phyloP scores from a whole-genome alignment of 495 filamentous ascomycete genomes.

The Annulohypoxylon maeteangense region DNA sequence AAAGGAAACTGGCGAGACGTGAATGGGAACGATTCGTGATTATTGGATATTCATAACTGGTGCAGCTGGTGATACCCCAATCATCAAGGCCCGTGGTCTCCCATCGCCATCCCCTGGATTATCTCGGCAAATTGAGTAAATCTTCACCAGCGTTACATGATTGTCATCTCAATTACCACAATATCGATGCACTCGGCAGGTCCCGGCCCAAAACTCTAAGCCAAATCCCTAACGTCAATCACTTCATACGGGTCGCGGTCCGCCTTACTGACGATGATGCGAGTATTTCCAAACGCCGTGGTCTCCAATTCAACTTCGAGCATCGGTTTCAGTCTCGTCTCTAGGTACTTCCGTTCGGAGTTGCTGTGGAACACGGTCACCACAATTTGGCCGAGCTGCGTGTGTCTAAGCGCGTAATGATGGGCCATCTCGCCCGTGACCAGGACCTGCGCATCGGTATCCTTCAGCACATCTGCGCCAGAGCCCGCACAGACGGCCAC shows the following conservation, averaged over 20 bases:
- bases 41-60: background rate
- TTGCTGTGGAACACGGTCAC: slow-evolving; percentile 91
- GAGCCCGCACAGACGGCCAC: slow-evolving; percentile 85
- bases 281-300: slow-evolving; percentile 52
- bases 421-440: slow-evolving; percentile 95
- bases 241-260: slow-evolving; percentile 77
- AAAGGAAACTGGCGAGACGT: slow-evolving; percentile 44
- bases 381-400: slow-evolving; percentile 86
- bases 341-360: slow-evolving; percentile 84
- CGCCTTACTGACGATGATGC: slow-evolving; percentile 77
- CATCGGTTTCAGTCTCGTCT: slow-evolving; percentile 72
- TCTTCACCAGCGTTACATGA: background rate
- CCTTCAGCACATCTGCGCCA: slow-evolving; percentile 77
- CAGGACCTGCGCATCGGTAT: slow-evolving; percentile 75
- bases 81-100: background rate
- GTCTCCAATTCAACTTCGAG: slow-evolving; percentile 64
- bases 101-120: background rate
- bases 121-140: background rate
- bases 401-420: slow-evolving; percentile 86
- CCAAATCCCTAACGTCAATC: slow-evolving; percentile 49
- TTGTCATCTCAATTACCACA: background rate
- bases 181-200: background rate
- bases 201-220: slow-evolving; percentile 5
- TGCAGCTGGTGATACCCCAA: background rate
- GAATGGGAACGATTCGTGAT: slow-evolving; percentile 15